A percentile compares a stretch with the other conserved stretches of the same genome.
phyloP scores from a whole-genome alignment of 331 rosid genomes.

The Dryas integrifolia region DNA sequence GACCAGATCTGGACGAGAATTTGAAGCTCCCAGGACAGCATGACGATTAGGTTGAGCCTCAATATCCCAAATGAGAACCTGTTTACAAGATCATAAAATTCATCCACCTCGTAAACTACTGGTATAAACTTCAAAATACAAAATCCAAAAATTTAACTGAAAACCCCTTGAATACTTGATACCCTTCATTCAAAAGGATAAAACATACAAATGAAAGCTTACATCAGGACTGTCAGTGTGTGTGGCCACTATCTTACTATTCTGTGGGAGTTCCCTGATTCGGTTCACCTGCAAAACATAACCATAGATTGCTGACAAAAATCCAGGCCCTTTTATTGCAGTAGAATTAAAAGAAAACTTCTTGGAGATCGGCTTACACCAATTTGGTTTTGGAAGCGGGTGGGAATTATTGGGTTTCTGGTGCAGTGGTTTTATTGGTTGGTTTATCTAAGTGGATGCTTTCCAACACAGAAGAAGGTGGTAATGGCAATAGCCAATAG shows the following conservation, averaged over 20 bases:
- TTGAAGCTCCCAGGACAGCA: conserved; percentile 39
- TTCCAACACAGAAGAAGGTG: not conserved
- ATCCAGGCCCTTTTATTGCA: not conserved
- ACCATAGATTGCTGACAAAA: not conserved
- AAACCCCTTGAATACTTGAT: not conserved
- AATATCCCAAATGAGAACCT: conserved; percentile 45
- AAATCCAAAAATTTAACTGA: not conserved
- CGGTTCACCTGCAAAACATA: conserved; percentile 38
- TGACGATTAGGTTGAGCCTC: conserved; percentile 51
- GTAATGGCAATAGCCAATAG: not conserved
- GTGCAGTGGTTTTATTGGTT: not conserved
- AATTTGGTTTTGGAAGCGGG: conserved; percentile 6
- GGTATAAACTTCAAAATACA: conserved; percentile 2
- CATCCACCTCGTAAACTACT: conserved; percentile 4
- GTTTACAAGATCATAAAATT: conserved; percentile 7
- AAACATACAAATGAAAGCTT: conserved; percentile 7
- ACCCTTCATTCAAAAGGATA: not conserved
- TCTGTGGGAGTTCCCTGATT: conserved; percentile 47
- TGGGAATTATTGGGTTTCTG: not conserved
- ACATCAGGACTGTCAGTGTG: conserved; percentile 45
- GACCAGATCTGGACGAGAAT: conserved; percentile 38
- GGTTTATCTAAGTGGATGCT: not conserved
- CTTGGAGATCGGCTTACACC: not conserved
- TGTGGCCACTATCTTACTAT: conserved; percentile 38
- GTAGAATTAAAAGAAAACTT: not conserved